Evolutionary conservation across 805 yeast genomes (phyloP), one percentile per base, ranked within the genome.

Genomic region (Kodamaea hsintzibuensis): DNA sequence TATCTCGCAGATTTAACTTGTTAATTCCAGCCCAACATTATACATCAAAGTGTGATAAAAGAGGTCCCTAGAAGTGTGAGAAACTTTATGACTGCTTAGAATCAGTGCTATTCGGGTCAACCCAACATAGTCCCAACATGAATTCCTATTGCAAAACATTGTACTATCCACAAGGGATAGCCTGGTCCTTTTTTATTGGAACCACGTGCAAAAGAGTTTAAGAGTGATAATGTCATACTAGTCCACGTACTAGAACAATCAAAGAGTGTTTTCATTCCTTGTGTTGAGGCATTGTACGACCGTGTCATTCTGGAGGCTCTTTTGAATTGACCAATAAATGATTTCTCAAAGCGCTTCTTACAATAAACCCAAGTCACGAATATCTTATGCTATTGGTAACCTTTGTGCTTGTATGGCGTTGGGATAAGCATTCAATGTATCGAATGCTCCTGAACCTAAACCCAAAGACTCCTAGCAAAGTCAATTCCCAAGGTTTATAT

Each of bases 121-220:
- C 17, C 19, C 25, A 22, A 16, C 3, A 6, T 7, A 22, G 47
- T 37, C 40, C 47, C 54, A 30, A 45, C 54, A 51, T 51, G 54
- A 33, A 51, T 27, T 22, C 45, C 46, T 12, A 19, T 12, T 35
- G 19, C 48, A 19, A 30, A 39, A 46, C 54, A 51, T 51, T 51
- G 54, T 45, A 45, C 54, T 17, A 44, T 51, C 54, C 54, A 4
- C 43, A 7, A 14, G 38, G 54, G 54, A 51, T 51, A 51, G 54
- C 54, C 54, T 51, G 54, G 35, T 8, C 35, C 35, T 30, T 30
- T 8, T 30, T 4, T 22, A 30, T 30, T 30, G 35, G 40, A 16
- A 51, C 43, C 40, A 12, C 18, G 8, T 38, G 17, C 39, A 39
- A 42, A 8, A 27, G 12, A 22, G 40, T 33, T 5, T 37, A 9